Conservation (phyloP, 768 basidiomycete species). For the Kondoa malvinella region DNA sequence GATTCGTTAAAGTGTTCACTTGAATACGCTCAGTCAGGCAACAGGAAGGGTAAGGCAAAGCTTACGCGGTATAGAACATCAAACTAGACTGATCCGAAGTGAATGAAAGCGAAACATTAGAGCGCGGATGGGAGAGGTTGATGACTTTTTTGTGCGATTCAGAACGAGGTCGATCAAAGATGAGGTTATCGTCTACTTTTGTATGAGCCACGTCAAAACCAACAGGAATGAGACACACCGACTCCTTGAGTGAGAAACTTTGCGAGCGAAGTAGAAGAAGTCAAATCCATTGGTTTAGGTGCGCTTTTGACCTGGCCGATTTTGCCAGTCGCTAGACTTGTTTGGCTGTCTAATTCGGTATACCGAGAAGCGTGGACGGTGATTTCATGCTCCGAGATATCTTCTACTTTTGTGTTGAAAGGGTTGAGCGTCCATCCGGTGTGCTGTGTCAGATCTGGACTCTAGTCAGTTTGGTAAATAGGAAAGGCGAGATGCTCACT, state of each 20-base stretch:
- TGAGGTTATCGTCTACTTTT: slow-evolving; percentile 3
- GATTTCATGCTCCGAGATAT: neutral
- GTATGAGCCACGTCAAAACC: neutral
- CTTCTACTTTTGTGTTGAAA: neutral
- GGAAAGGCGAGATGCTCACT: neutral
- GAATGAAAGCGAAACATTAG: neutral
- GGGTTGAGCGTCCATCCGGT: neutral
- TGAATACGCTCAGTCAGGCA: too few species aligned
- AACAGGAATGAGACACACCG: neutral
- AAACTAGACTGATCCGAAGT: neutral
- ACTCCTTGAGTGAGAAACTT: neutral
- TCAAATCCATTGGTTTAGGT: neutral
- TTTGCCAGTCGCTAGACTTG: neutral
- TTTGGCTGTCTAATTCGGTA: neutral
- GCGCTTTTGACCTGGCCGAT: neutral
- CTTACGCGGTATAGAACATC: neutral
- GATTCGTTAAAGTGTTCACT: neutral
- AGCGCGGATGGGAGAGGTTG: neutral
- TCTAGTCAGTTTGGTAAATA: neutral
- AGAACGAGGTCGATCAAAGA: neutral
- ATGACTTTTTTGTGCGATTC: neutral
- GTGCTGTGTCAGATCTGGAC: slow-evolving; percentile 5
- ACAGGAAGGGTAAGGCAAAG: too few species aligned
- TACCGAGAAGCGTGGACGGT: neutral
- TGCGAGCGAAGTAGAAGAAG: neutral